Base-by-base conservation (phyloP, 495 filamentous ascomycete genomes). In the Penicillium arizonense region DNA sequence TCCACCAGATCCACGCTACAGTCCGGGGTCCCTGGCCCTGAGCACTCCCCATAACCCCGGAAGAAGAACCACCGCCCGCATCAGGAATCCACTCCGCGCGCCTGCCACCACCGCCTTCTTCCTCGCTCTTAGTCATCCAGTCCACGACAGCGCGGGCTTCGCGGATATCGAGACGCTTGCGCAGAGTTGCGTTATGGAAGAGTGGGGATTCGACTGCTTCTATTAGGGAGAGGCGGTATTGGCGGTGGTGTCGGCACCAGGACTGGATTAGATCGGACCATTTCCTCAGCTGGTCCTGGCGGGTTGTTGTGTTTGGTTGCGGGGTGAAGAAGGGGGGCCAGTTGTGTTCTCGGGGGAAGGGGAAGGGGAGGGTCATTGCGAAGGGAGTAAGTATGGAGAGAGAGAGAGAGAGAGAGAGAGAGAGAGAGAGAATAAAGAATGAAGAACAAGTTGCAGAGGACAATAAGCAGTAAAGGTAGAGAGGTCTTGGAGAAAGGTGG, bases 201-300 rank as follows among this genome's bases (percentile, higher is more conserved):
- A 90, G 70, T 0, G 83, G 82, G 0, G 71, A 72, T 23, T 81
- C 77, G 9, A 87, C 63, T 3, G 82, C 79, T 16, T 88, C 76
- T 35, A 81, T 70, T 11, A 94, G 73, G 3, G 84, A 75, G 26
- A 97, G 79, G 28, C 82, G 80, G 77, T 82, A 95, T 60, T 88
- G 64, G 36, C 79, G 83, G 71, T 93, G 82, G 66, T 87, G 78
- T 0, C 83, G 82, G 68, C 89, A 91, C 85, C 94, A 98, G 60
- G 85, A 60, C 51, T 87, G 89, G 61, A 98, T 84, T 14, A 96
- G 82, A n/a, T 81, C 64, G 36, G 87, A 85, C 94, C 94, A 98
- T 73, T 87, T 89, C 32, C 78, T 70, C 46, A 91, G 83, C 67
- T 97, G 94, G 20, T 83, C 79, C 68, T 82, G 79, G 61, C 82